Percentiles rank a stretch among this genome's conserved stretches.
Conservation (phyloP, 257 asterid species). For the Pogostemon cablin region DNA sequence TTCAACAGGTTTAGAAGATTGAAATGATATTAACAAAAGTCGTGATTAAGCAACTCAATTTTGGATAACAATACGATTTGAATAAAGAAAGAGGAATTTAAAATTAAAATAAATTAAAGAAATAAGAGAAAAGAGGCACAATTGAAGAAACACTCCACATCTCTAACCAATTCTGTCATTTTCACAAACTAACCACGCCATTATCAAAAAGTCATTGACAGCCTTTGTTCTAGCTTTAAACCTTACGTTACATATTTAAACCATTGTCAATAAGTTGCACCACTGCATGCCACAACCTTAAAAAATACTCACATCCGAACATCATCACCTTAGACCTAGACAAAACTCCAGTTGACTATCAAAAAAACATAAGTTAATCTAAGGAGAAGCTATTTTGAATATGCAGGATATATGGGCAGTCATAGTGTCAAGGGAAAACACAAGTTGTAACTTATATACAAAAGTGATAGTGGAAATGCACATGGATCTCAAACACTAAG, state of each 20-base stretch:
- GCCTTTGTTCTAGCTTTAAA: not conserved
- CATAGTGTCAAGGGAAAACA: not conserved
- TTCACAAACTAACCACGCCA: not conserved
- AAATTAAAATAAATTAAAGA: not conserved
- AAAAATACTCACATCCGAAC: not conserved
- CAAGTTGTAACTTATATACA: not conserved
- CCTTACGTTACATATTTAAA: constrained; percentile 12
- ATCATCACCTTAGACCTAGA: not conserved
- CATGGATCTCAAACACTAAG: not conserved
- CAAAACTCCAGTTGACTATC: not conserved
- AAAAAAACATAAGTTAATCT: not conserved
- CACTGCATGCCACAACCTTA: constrained; percentile 2
- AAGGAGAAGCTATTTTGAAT: not conserved
- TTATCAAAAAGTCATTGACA: not conserved
- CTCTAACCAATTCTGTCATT: not conserved
- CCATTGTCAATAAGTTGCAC: not conserved
- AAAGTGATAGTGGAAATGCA: not conserved
- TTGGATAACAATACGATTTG: not conserved
- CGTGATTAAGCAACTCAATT: not conserved
- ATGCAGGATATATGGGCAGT: not conserved
- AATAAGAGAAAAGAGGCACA: not conserved
- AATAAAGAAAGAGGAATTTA: not conserved
- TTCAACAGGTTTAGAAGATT: constrained; percentile 17
- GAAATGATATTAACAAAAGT: not conserved
- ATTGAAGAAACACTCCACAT: not conserved